Conservation (phyloP, 208 protist species). For the Trypanosoma scelopori region DNA sequence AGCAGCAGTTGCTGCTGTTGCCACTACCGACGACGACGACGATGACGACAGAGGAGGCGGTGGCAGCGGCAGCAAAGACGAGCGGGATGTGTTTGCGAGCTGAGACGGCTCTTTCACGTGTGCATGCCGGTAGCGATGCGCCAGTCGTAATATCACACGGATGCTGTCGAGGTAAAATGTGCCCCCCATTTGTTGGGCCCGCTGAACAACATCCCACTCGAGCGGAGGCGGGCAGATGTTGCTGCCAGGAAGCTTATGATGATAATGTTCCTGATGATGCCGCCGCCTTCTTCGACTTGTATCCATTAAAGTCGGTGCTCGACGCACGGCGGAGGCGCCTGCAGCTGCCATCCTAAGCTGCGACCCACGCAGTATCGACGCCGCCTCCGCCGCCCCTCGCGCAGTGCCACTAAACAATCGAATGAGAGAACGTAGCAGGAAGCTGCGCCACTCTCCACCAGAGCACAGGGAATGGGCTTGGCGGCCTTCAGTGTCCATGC, state of each 20-base stretch:
- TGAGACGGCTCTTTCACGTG: neutral
- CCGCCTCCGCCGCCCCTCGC: neutral
- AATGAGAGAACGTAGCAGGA: constrained; percentile 33
- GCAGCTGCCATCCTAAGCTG: neutral
- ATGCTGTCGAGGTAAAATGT: constrained; percentile 56
- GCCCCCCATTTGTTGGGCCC: constrained; percentile 37
- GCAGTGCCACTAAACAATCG: constrained; percentile 28
- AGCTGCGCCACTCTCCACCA: constrained; percentile 36
- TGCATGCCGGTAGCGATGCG: constrained; percentile 47
- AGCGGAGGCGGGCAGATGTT: neutral
- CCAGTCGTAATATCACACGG: constrained; percentile 47
- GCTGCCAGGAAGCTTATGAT: neutral
- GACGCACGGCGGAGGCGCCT: constrained; percentile 12
- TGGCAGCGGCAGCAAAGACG: too few relatives aligned
- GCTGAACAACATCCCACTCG: constrained; percentile 34
- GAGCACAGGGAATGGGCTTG: constrained; percentile 16
- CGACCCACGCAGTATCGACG: constrained; percentile 6
- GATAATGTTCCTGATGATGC: neutral
- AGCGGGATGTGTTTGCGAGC: neutral
- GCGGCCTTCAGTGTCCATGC: constrained; percentile 9
- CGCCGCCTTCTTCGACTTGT: neutral
- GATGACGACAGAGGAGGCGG: neutral
- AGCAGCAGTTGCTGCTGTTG: neutral
- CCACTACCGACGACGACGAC: too few relatives aligned
- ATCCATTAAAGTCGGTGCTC: constrained; percentile 5